Evolutionary conservation across 352 stramenopile species (phyloP).

Genomic region (Discostella stelligera): DNA sequence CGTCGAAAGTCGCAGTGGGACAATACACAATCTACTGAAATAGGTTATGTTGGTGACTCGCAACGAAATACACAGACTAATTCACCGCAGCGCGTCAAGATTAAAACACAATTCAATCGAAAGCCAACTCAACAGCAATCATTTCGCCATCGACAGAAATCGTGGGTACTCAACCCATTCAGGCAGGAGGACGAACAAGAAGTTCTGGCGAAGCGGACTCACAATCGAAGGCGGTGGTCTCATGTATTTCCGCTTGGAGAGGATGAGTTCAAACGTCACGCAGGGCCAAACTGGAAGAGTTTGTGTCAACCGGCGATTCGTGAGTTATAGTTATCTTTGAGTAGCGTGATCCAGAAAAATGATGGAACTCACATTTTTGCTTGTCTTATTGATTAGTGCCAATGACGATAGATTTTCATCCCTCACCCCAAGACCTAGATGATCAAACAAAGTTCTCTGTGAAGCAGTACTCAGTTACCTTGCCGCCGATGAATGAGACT

Average conservation of each 20-base stretch:
- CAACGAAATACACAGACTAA: constrained; percentile 9
- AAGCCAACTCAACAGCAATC: constrained; percentile 40
- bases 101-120: constrained; percentile 35
- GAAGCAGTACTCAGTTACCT: constrained; percentile 76
- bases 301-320: constrained; percentile 91
- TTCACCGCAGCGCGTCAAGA: constrained; percentile 26
- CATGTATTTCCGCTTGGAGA: constrained; percentile 91
- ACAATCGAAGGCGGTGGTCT: constrained; percentile 93
- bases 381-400: constrained; percentile 46
- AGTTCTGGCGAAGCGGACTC: constrained; percentile 82
- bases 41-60: constrained; percentile 1
- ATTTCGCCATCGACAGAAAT: constrained; percentile 50
- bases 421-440: constrained; percentile 73
- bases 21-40: constrained; percentile 5
- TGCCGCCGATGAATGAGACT: constrained; percentile 76
- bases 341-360: too few species aligned
- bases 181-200: constrained; percentile 84
- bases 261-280: constrained; percentile 77
- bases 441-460: constrained; percentile 70
- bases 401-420: constrained; percentile 82
- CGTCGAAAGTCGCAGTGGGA: constrained; percentile 23
- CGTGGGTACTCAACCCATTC: constrained; percentile 84
- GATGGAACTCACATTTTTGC: too few species aligned
- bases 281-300: constrained; percentile 94
- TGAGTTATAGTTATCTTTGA: constrained; percentile 5